Evolutionary conservation across 2,329 filamentous ascomycete species (phyloP), one percentile per base, ranked within the genome.

Genomic region (Monascus ruber): DNA sequence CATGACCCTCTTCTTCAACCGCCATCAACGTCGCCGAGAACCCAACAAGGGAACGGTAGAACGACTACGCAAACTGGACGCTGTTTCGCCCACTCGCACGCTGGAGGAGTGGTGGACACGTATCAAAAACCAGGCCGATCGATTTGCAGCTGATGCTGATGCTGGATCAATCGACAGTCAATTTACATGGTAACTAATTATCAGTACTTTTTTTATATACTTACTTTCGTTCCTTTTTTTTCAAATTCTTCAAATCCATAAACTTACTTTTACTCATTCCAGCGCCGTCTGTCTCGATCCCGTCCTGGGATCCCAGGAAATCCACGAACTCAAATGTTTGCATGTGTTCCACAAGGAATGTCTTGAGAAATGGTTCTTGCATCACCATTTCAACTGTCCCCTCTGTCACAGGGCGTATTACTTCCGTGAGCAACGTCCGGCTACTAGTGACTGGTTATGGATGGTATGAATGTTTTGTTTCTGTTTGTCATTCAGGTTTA

Each of bases 281-380:
- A 64, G 60, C 41, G 60, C 54, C 3, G 53, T 64, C 29, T 64
- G 60, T 36, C 48, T 64, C n/a, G 60, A 64, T 5, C 53, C 56
- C 25, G 60, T 64, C 28, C 48, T 52, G 8, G 57, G 50, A 28
- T 47, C 46, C 4, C 55, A 64, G 26, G 53, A 62, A 27, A 62
- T 64, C 37, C 55, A 57, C 25, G 58, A 64, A 38, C 43, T 64
- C 37, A 57, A 55, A 39, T 64, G 60, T 37, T 46, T 60, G 41
- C 60, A 64, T 38, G 59, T 64, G 11, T 64, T 64, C 38, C 60
- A 64, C 40, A 53, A 55, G 24, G 59, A 62, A 38, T 63, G 60
- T 37, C 44, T 64, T 24, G 60, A 64, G 32, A 61, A 57, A 42
- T 64, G 60, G 60, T 64, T 58, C 38, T 46, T 63, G 31, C 51